A percentile compares a stretch with the other conserved stretches of the same genome.
Conservation (phyloP, 352 stramenopile genomes). For the Thalassiosira mediterranea region DNA sequence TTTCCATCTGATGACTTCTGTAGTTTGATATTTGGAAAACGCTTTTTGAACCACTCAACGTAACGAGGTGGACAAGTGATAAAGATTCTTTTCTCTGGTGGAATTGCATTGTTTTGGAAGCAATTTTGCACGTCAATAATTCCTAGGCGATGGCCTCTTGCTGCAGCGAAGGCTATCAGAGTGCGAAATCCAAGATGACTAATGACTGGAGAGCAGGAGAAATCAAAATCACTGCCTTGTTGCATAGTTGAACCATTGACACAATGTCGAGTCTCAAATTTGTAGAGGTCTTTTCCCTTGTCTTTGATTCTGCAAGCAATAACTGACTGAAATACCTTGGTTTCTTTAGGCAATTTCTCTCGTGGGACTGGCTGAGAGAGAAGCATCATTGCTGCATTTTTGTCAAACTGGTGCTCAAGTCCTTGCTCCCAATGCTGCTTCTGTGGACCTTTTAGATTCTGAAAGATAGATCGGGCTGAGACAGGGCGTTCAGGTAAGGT, state of each 20-base stretch:
- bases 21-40: constrained; percentile 9
- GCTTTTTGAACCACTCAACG: constrained; percentile 12
- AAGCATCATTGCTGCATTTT: constrained; percentile 19
- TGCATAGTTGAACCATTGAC: constrained; percentile 4
- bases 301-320: constrained; percentile 29
- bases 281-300: constrained; percentile 16
- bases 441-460: constrained; percentile 12
- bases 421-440: constrained; percentile 7
- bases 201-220: too few relatives aligned
- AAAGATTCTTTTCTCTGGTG: constrained; percentile 9
- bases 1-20: background rate
- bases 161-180: background rate
- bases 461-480: background rate
- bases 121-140: constrained; percentile 15
- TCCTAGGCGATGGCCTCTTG: background rate
- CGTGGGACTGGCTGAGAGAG: constrained; percentile 10
- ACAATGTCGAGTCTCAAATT: constrained; percentile 12
- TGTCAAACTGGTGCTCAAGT: constrained; percentile 18
- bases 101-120: constrained; percentile 20
- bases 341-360: constrained; percentile 6
- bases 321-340: constrained; percentile 10
- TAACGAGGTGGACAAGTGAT: background rate
- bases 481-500: background rate
- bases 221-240: too few relatives aligned
- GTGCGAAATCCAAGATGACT: too few relatives aligned